These are phyloP conservation scores for Phytophthora pisi DNA, from an alignment of 352 stramenopile genomes.

Conservation along the genomic window DNA sequence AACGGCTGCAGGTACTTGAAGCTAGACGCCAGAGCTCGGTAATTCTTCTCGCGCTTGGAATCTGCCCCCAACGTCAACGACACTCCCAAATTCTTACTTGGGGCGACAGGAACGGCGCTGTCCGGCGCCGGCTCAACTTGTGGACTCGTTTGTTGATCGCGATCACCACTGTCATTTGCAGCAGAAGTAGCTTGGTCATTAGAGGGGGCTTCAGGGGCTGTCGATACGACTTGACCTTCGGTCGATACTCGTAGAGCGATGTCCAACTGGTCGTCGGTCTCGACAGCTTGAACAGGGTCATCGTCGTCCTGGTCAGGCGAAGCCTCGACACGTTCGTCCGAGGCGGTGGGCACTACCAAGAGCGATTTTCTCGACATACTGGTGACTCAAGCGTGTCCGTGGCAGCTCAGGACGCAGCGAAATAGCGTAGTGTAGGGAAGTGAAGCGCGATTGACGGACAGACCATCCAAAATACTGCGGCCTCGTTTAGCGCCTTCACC, in stretches of 20 bases:
- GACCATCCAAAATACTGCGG: not conserved
- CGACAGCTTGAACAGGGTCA: not conserved
- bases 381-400: too few relatives aligned
- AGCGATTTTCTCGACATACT: conserved; percentile 3
- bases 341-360: conserved; percentile 1
- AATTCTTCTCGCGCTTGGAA: conserved; percentile 47
- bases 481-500: not conserved
- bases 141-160: not conserved
- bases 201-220: not conserved
- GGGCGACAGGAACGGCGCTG: not conserved
- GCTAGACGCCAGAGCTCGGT: conserved; percentile 43
- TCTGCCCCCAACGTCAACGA: conserved; percentile 4
- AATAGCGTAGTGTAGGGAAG: not conserved
- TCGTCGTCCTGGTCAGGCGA: conserved; percentile 2
- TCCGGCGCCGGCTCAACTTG: not conserved
- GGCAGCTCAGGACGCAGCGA: not conserved
- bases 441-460: not conserved
- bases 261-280: conserved; percentile 1
- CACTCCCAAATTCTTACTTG: not conserved
- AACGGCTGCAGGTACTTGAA: conserved; percentile 55
- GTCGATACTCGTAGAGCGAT: not conserved
- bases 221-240: too few relatives aligned
- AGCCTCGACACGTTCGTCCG: not conserved
- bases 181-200: not conserved
- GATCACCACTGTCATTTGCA: not conserved